Conservation (phyloP, 768 basidiomycete species). For the Grammothele lineata region DNA sequence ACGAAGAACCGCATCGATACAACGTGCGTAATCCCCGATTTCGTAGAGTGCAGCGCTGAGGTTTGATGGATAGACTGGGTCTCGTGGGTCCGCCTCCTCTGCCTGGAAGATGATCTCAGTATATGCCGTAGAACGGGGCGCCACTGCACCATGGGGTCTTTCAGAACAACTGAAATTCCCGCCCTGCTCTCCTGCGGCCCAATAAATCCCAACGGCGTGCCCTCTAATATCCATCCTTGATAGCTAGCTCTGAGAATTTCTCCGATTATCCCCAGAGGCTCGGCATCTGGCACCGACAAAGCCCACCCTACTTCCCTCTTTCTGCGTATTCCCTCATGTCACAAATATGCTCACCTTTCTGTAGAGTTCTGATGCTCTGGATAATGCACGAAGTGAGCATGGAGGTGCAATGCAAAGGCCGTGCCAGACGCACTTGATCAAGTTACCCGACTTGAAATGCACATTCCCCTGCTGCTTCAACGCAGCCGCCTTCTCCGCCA, state of each 20-base stretch:
- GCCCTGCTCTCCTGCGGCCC: neutral
- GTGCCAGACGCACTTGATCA: neutral
- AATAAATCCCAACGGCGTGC: no score
- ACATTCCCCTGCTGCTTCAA: slow-evolving; percentile 4
- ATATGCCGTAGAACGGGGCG: no score
- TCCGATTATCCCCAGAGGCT: no score
- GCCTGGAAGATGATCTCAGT: slow-evolving; percentile 2
- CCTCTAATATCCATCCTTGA: no score
- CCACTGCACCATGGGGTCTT: no score
- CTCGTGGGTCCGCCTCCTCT: slow-evolving; percentile 3
- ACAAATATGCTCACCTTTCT: neutral
- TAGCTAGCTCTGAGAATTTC: no score
- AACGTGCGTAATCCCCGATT: slow-evolving; percentile 12
- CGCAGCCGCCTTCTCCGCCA: neutral
- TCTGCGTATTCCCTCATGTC: no score
- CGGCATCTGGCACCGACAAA: no score
- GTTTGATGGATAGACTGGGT: slow-evolving; percentile 20
- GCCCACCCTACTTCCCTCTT: no score
- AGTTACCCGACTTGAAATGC: slow-evolving; percentile 1
- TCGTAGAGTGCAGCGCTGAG: slow-evolving; percentile 22
- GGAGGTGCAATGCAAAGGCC: neutral
- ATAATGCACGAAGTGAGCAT: no score
- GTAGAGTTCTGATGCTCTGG: slow-evolving; percentile 3
- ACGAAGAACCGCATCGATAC: slow-evolving; percentile 13
- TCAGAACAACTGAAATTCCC: no score